A percentile compares a stretch with the other conserved stretches of the same genome.
Conservation (phyloP, 2,329 filamentous ascomycete genomes). For the Laburnicola sp. region DNA sequence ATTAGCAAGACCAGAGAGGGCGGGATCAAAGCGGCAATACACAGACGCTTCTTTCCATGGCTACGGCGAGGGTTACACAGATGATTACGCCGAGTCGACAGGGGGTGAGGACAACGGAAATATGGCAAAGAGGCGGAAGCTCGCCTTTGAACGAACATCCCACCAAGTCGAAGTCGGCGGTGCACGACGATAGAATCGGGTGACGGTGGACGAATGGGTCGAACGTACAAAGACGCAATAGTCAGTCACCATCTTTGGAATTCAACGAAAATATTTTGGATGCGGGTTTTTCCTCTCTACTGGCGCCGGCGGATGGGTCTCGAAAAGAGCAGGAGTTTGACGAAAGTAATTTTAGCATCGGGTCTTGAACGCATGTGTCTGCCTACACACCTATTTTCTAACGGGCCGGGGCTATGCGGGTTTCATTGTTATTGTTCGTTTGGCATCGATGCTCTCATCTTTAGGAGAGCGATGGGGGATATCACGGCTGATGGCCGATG, state of each 20-base stretch:
- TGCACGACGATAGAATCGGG: conserved; percentile 33
- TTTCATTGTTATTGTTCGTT: conserved; percentile 2
- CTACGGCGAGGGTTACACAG: conserved; percentile 71
- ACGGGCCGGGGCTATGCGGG: not conserved
- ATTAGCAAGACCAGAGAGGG: conserved; percentile 62
- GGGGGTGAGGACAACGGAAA: conserved; percentile 66
- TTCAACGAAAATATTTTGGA: conserved; percentile 8
- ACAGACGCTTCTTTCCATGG: conserved; percentile 74
- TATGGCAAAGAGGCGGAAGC: conserved; percentile 39
- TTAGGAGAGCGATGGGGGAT: conserved; percentile 2
- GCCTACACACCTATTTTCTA: not conserved
- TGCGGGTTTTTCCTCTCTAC: not conserved
- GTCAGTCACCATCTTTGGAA: not conserved
- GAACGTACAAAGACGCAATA: not conserved
- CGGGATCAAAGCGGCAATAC: conserved; percentile 74
- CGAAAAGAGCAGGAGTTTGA: conserved; percentile 8
- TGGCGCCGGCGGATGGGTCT: conserved; percentile 2
- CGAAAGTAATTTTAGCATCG: conserved; percentile 1
- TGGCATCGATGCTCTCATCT: conserved; percentile 10
- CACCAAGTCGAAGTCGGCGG: conserved; percentile 43
- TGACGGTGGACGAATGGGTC: not conserved
- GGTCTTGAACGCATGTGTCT: not conserved
- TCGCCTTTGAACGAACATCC: conserved; percentile 41
- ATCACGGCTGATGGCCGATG: not conserved
- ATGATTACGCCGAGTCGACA: conserved; percentile 73